Evolutionary conservation across 1,284 basidiomycete genomes (phyloP), one percentile per base, ranked within the genome.

Genomic region (Ceratobasidium sp.): DNA sequence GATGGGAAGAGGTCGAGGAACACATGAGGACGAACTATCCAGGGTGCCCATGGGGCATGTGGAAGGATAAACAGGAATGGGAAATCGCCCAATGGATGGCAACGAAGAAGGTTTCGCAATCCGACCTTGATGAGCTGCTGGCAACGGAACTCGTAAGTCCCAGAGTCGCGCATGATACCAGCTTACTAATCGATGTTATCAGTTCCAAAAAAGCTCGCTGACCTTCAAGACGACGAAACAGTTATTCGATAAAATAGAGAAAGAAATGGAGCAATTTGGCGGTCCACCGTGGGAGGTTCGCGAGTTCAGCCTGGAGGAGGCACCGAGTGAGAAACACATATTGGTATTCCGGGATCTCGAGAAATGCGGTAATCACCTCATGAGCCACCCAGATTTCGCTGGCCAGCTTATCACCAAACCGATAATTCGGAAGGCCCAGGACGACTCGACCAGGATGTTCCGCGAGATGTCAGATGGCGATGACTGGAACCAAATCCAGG

Each of bases 81-180:
- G 64, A 48, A 38, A 46, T 41, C 8, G 64, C 41, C n/a, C 30
- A 66, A 66, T 66, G 64, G 64, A 44, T 66, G 33, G 64, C 64
- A 8, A 66, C 41, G 23, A 66, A 41, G 64, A 48, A 66, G 64
- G 64, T 66, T 3, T 66, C 64, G 30, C 64, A 66, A 30, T 41
- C 41, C 3, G 41, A 46, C 41, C 38, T 66, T 30, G 41, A 66
- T 41, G 41, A 66, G 20, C 41, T 66, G 3, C 64, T 66, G 18
- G 38, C 30, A 41, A 66, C 64, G 5, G 38, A 41, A 12, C 64
- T 33, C 16, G 64, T 66, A 66, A 66, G 64, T 66, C 41, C 14
- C 33, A 41, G 18, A 23, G n/a, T 66, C 64, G 23, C 33, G n/a
- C 4, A 27, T 27, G 7, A 66, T 66, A 46, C 41, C 6, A 7